These are phyloP conservation scores for Pythium pyrilobum DNA, from an alignment of 352 stramenopile genomes.

Conservation along the genomic window DNA sequence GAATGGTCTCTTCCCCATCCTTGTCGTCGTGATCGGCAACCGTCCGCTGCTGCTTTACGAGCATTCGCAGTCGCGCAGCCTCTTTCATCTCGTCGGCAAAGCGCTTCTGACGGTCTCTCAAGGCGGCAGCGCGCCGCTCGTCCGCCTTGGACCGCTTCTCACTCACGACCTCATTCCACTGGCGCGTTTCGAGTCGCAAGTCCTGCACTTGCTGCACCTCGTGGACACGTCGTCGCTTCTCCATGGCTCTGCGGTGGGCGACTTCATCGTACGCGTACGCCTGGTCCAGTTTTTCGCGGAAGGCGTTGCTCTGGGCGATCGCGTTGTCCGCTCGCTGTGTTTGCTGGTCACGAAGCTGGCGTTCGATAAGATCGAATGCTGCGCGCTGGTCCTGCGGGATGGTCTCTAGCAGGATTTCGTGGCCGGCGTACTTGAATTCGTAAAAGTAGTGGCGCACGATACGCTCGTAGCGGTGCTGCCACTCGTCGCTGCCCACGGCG, in stretches of 20 bases:
- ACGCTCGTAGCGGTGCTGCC: slow-evolving; percentile 47
- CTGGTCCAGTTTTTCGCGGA: slow-evolving; percentile 23
- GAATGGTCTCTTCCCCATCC: too few relatives aligned
- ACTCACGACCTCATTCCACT: slow-evolving; percentile 25
- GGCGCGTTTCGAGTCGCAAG: slow-evolving; percentile 15
- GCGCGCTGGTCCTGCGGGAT: slow-evolving; percentile 3
- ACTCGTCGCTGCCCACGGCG: slow-evolving; percentile 26
- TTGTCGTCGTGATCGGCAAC: too few relatives aligned
- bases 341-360: slow-evolving; percentile 19
- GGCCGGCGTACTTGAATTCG: slow-evolving; percentile 64
- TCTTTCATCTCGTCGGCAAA: slow-evolving; percentile 21
- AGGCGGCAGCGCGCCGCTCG: not conserved
- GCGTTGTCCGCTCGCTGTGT: slow-evolving; percentile 26
- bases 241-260: not conserved
- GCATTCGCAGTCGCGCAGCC: not conserved
- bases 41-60: not conserved
- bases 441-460: slow-evolving; percentile 63
- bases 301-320: slow-evolving; percentile 32
- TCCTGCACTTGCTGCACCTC: slow-evolving; percentile 11
- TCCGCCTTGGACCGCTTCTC: slow-evolving; percentile 3
- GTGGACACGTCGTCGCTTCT: slow-evolving; percentile 4
- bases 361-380: slow-evolving; percentile 13
- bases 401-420: slow-evolving; percentile 35
- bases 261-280: slow-evolving; percentile 22
- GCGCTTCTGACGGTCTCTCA: slow-evolving; percentile 1